phyloP scores from a whole-genome alignment of 371 early-diverging fungal genomes.

The Apophysomyces trapeziformis region DNA sequence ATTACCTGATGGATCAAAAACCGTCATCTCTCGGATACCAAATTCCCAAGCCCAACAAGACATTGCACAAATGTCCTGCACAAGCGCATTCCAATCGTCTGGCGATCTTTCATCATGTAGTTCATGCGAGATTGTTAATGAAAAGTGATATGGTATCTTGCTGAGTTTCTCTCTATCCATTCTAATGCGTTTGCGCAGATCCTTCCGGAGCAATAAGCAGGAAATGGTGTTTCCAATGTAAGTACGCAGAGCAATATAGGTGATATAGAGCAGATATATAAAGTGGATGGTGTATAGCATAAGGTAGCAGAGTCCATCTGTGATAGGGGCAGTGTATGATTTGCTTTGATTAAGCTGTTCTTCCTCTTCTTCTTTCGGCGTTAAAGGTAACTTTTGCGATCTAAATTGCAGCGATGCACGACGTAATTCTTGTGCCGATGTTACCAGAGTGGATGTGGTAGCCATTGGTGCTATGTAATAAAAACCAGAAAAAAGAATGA shows the following conservation, averaged over 20 bases:
- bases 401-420: slow-evolving; percentile 5
- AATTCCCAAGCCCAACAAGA: slow-evolving; percentile 53
- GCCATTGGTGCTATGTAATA: not conserved
- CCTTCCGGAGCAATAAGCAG: not conserved
- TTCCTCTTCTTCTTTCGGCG: slow-evolving; percentile 9
- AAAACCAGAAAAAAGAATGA: not conserved
- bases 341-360: not conserved
- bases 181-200: slow-evolving; percentile 23
- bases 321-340: not conserved
- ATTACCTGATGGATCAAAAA: slow-evolving; percentile 49
- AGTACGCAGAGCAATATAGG: slow-evolving; percentile 14
- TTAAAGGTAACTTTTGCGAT: not conserved
- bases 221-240: slow-evolving; percentile 8
- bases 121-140: slow-evolving; percentile 42
- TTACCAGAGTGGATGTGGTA: slow-evolving; percentile 1
- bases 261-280: slow-evolving; percentile 29
- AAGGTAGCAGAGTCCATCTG: slow-evolving; percentile 20
- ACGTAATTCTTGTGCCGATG: slow-evolving; percentile 4
- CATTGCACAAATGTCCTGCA: slow-evolving; percentile 37
- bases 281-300: slow-evolving; percentile 30
- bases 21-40: slow-evolving; percentile 45
- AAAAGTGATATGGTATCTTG: slow-evolving; percentile 50
- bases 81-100: slow-evolving; percentile 38
- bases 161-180: slow-evolving; percentile 39
- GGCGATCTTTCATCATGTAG: slow-evolving; percentile 27